Base-by-base conservation (phyloP, 495 filamentous ascomycete genomes). In the Xylaria flabelliformis region DNA sequence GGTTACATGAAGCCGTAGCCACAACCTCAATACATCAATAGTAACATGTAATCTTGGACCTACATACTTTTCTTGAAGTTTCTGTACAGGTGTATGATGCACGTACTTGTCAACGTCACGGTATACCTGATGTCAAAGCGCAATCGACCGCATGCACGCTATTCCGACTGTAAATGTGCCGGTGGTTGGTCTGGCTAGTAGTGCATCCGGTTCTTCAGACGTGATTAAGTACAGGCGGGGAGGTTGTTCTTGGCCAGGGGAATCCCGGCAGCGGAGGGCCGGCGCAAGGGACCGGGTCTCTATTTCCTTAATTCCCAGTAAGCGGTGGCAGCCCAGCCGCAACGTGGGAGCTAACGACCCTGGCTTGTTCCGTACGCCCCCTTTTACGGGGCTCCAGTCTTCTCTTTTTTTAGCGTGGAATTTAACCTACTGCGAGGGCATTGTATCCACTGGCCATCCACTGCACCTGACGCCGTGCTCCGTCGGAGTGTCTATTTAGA, bases 371-470 rank as follows among this genome's bases (percentile, higher is more conserved):
- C 34, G 63, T 12, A 44, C 17, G 53, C 19, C 68, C 67, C 68
- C 68, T 70, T 70, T 70, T 70, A 70, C 48, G 68, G 68, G 68
- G 68, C 68, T 29, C 68, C 67, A 62, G 5, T 39, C 36, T 59
- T 42, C 56, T 62, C 41, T 69, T 48, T 46, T 64, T 44, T 42
- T 41, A 41, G 61, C 36, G 58, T 21, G 34, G 58, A 61, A 61
- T 61, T 39, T 9, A 39, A 39, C 36, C 36, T 32, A n/a, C 56
- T 59, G 29, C 53, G 15, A 59, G 24, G 51, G 19, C 21, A n/a
- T 26, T 29, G 51, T 29, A 24, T 51, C 48, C 48, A 51, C 48
- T n/a, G 21, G n/a, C 50, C 50, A 55, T 29, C 51, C 26, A 56
- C 58, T 39, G 56, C 19, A 61, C 5, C 36, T 34, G 56, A 29